Evolutionary conservation across 2,329 filamentous ascomycete species (phyloP).

Genomic region (Neonectria faginata): DNA sequence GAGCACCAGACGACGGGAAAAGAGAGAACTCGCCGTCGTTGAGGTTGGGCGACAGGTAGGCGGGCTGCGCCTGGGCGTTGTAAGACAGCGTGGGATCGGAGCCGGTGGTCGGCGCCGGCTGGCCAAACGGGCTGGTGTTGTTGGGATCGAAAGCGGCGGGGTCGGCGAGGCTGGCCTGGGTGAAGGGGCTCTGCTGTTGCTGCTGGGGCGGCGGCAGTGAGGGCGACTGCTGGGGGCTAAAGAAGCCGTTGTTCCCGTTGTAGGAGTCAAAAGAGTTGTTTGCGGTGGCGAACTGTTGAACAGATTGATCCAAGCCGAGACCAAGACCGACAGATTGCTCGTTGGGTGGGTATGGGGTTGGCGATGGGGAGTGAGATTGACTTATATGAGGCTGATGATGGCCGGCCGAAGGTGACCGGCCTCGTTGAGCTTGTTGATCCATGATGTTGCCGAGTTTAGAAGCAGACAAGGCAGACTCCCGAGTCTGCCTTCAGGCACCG

Average conservation of each 20-base stretch:
- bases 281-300: constrained; percentile 52
- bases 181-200: constrained; percentile 47
- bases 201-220: constrained; percentile 51
- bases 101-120: constrained; percentile 53
- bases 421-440: constrained; percentile 59
- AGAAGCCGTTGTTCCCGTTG: constrained; percentile 60
- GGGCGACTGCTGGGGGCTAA: constrained; percentile 59
- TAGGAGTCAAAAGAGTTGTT: constrained; percentile 57
- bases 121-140: constrained; percentile 55
- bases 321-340: constrained; percentile 65
- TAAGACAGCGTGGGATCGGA: constrained; percentile 56
- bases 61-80: constrained; percentile 56
- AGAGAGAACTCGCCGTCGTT: constrained; percentile 71
- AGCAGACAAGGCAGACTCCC: constrained; percentile 58
- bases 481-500: constrained; percentile 59
- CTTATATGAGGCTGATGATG: constrained; percentile 74
- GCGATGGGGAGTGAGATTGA: constrained; percentile 73
- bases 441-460: constrained; percentile 53
- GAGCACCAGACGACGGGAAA: constrained; percentile 67
- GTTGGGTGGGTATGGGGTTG: constrained; percentile 64
- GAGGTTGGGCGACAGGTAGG: constrained; percentile 64
- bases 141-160: constrained; percentile 56
- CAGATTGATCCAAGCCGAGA: constrained; percentile 66
- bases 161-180: constrained; percentile 50
- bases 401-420: constrained; percentile 71